These are phyloP conservation scores for Russula olivacea DNA, from an alignment of 768 basidiomycete species.

Conservation along the genomic window DNA sequence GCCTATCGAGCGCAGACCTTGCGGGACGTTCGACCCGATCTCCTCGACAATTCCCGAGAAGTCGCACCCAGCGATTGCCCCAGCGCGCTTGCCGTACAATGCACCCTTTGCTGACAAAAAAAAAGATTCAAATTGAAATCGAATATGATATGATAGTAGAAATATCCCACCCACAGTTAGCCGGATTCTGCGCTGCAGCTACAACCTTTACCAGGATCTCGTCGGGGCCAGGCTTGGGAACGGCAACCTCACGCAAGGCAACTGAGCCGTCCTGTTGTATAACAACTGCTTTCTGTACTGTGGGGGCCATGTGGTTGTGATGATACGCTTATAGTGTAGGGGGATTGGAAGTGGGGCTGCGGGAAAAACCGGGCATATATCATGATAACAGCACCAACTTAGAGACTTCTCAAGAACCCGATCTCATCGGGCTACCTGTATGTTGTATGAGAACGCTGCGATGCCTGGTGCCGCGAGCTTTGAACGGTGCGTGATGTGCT, in stretches of 20 bases:
- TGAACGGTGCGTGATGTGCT: no score
- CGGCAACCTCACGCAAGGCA: conserved; percentile 9
- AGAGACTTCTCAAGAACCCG: no score
- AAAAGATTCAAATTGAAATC: no score
- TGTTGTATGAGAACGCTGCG: no score
- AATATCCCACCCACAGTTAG: conserved; percentile 26
- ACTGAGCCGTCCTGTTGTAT: conserved; percentile 9
- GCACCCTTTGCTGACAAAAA: conserved; percentile 8
- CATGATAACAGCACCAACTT: no score
- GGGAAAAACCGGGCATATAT: no score
- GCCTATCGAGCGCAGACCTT: conserved; percentile 25
- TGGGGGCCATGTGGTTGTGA: conserved; percentile 4
- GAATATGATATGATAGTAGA: no score
- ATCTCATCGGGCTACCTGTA: no score
- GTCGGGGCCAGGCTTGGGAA: conserved; percentile 16
- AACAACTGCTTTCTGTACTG: conserved; percentile 5
- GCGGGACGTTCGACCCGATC: conserved; percentile 24
- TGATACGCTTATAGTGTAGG: neutral
- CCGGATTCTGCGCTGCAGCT: conserved; percentile 34
- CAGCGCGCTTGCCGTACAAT: conserved; percentile 8
- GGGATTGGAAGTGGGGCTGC: neutral
- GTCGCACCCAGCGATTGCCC: conserved; percentile 29
- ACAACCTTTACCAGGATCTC: conserved; percentile 25
- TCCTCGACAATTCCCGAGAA: conserved; percentile 29
- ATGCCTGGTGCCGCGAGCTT: no score